Evolutionary conservation across 1,284 basidiomycete genomes (phyloP).

Genomic region (Pseudozyma sp.): DNA sequence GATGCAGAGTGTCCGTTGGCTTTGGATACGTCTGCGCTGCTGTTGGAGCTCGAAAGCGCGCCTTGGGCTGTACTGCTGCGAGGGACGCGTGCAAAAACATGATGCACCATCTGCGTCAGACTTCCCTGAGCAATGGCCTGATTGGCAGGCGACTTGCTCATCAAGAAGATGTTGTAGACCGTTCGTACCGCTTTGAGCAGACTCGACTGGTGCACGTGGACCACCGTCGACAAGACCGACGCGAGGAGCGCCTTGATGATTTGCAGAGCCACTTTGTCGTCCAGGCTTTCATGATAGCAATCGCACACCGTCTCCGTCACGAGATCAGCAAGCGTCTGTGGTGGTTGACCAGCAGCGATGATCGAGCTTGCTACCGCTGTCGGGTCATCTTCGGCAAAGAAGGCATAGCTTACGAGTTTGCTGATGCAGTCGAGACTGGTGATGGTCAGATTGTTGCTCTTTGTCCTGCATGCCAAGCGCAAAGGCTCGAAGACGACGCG

Average conservation of each 20-base stretch:
- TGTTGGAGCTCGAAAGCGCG: conserved; percentile 27
- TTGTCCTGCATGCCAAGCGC: conserved; percentile 61
- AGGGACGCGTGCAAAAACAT: conserved; percentile 66
- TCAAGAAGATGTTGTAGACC: conserved; percentile 68
- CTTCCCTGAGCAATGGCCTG: conserved; percentile 68
- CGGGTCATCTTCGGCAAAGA: conserved; percentile 67
- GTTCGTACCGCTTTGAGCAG: conserved; percentile 71
- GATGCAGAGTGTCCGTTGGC: conserved; percentile 1
- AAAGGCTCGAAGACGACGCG: conserved; percentile 67
- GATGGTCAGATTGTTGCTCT: conserved; percentile 61
- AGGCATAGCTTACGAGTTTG: conserved; percentile 67
- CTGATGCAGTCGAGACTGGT: conserved; percentile 66
- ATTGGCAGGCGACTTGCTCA: conserved; percentile 63
- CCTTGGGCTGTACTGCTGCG: conserved; percentile 15
- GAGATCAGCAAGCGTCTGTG: conserved; percentile 59
- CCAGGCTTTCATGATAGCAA: conserved; percentile 61
- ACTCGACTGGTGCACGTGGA: conserved; percentile 66
- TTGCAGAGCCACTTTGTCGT: conserved; percentile 65
- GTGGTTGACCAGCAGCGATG: conserved; percentile 35
- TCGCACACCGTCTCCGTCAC: conserved; percentile 68
- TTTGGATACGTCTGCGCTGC: conserved; percentile 29
- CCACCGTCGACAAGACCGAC: conserved; percentile 61
- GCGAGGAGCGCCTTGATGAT: conserved; percentile 68
- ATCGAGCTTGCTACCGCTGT: conserved; percentile 17
- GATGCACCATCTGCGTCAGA: conserved; percentile 66